A percentile compares a stretch with the other conserved stretches of the same genome.
phyloP scores from a whole-genome alignment of 202 grass and related monocot genomes.

The Hordeum pubiflorum region DNA sequence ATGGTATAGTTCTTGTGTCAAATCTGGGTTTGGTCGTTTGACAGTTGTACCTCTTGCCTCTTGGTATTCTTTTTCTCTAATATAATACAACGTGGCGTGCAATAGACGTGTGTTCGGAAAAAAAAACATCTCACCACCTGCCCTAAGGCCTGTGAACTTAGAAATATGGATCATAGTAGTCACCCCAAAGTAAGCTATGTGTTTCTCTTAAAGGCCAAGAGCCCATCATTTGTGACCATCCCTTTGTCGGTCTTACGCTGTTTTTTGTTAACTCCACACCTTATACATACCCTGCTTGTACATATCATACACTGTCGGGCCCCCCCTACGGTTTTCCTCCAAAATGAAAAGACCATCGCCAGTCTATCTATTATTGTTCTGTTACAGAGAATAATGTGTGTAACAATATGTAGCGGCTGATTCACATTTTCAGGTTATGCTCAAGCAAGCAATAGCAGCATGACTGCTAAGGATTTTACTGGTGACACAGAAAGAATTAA shows the following conservation, averaged over 20 bases:
- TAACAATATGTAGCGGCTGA: neutral
- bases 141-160: no score
- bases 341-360: neutral
- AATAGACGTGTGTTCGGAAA: neutral
- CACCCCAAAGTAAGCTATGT: neutral
- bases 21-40: neutral
- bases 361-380: neutral
- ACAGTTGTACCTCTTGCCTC: neutral
- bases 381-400: neutral
- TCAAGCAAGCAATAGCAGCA: constrained; percentile 29
- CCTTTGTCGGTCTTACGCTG: neutral
- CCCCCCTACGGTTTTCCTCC: neutral
- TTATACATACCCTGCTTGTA: neutral
- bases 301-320: neutral
- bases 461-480: constrained; percentile 22
- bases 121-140: no score
- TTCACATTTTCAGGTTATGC: constrained; percentile 27
- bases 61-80: neutral
- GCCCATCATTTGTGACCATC: neutral
- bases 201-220: neutral
- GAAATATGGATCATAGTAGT: neutral
- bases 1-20: neutral
- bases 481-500: constrained; percentile 37
- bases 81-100: neutral
- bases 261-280: neutral